Percentiles rank a stretch among this genome's conserved stretches.
phyloP scores from a whole-genome alignment of 1,139 yeast species.

The Magnusiomyces fungicola region DNA sequence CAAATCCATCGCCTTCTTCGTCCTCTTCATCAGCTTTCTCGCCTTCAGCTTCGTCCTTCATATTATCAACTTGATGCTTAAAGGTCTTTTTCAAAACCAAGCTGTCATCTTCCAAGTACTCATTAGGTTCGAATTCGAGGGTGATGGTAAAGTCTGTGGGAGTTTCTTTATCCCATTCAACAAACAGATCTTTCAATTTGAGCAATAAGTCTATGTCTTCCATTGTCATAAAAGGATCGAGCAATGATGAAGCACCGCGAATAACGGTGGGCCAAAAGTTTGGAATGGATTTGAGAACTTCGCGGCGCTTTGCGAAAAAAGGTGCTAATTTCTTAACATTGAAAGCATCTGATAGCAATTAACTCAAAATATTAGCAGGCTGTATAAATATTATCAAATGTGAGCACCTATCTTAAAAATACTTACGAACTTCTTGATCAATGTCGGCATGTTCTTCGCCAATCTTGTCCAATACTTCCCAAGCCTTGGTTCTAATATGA shows the following conservation, averaged over 20 bases:
- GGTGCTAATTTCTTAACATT: conserved; percentile 28
- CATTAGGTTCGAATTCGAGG: conserved; percentile 32
- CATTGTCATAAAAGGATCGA: conserved; percentile 28
- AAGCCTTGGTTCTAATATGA: conserved; percentile 1
- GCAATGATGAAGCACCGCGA: conserved; percentile 24
- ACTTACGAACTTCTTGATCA: conserved; percentile 5
- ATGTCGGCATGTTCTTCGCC: background rate
- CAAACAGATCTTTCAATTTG: conserved; percentile 25
- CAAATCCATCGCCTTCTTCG: conserved; percentile 16
- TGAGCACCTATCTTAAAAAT: background rate
- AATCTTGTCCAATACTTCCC: background rate
- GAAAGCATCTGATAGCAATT: background rate
- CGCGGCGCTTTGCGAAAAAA: conserved; percentile 31
- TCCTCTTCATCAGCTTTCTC: conserved; percentile 21
- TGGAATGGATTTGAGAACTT: conserved; percentile 26
- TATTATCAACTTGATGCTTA: conserved; percentile 13
- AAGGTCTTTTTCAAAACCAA: conserved; percentile 25
- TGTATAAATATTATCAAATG: background rate
- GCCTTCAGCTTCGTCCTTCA: conserved; percentile 13
- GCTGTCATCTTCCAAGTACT: conserved; percentile 25
- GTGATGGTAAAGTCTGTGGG: conserved; percentile 29
- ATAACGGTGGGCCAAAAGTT: conserved; percentile 36
- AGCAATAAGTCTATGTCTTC: conserved; percentile 32
- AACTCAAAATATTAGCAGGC: background rate
- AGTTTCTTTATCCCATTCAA: conserved; percentile 28